Base-by-base conservation (phyloP, 352 stramenopile species). In the Globisporangium megalacanthum region DNA sequence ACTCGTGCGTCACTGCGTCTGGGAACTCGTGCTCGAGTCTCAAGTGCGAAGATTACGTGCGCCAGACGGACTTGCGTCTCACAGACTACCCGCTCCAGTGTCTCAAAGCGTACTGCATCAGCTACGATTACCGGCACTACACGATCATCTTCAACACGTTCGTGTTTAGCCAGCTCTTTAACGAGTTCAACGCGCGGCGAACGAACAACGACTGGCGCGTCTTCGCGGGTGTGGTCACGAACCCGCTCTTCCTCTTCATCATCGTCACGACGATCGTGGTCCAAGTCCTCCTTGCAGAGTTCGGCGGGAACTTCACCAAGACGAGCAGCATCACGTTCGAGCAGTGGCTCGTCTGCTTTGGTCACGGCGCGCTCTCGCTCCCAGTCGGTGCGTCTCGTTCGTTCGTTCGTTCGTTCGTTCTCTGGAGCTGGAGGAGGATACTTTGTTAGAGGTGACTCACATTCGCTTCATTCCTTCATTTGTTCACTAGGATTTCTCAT, bases 101-200 rank as follows among this genome's bases (percentile, higher is more conserved):
- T 49, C 52, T 92, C 31, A 64, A 85, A 20, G 17, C 53, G 13
- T 69, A 60, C 33, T 93, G 83, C 52, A 10, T 53, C 19, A 15
- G 62, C 47, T 79, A 95, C 81, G 73, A 96, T 68, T 93, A 91
- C 49, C 70, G 87, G 37, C 97, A 99, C 75, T 98, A 97, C 72
- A 98, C 96, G 5, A 75, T 99, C 50, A 85, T 99, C 65, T 99
- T 99, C 83, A 99, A 99, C 71, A 92, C 94, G 20, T 99, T 99
- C 68, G 96, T 99, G 7, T 98, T 99, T 61, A 88, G 84, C 31
- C 94, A 98, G 74, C 70, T 99, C 31, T 99, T 93, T 59, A 93
- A 93, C 63, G 83, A 93, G 55, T 89, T 93, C 65, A 93, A 93
- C 45, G 73, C 81, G 25, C 79, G 80, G 13, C 72, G 67, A 35